Conservation (phyloP, 768 basidiomycete genomes). For the Lepiota venenata region DNA sequence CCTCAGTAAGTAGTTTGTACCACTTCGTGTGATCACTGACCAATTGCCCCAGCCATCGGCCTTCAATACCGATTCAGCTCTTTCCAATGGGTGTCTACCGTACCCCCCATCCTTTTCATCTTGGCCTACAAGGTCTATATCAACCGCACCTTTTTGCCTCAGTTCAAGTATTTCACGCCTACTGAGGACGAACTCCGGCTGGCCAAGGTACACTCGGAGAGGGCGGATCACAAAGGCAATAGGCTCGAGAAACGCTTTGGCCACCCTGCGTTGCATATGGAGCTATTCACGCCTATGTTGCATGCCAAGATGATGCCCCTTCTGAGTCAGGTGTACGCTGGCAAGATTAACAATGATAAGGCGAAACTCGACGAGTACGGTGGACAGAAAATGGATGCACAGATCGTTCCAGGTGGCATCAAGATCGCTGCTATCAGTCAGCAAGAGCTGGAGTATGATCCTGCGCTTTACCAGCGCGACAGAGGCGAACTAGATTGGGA, state of each 20-base stretch:
- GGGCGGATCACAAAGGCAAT: slow-evolving; percentile 66
- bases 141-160: slow-evolving; percentile 57
- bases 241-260: slow-evolving; percentile 90
- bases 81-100: slow-evolving; percentile 77
- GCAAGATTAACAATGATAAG: slow-evolving; percentile 61
- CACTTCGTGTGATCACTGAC: slow-evolving; percentile 10
- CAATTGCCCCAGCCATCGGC: slow-evolving; percentile 62
- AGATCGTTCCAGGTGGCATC: slow-evolving; percentile 73
- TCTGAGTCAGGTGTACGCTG: slow-evolving; percentile 70
- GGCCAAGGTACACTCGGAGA: slow-evolving; percentile 76
- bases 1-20: slow-evolving; percentile 59
- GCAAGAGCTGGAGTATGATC: slow-evolving; percentile 81
- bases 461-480: slow-evolving; percentile 72
- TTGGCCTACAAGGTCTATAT: slow-evolving; percentile 84
- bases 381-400: slow-evolving; percentile 72
- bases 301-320: slow-evolving; percentile 84
- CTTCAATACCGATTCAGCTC: slow-evolving; percentile 72
- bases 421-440: slow-evolving; percentile 82
- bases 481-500: slow-evolving; percentile 91
- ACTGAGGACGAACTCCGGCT: slow-evolving; percentile 70
- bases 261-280: slow-evolving; percentile 85
- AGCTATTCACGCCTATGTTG: slow-evolving; percentile 86
- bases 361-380: slow-evolving; percentile 76
- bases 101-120: slow-evolving; percentile 84
- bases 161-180: slow-evolving; percentile 85